phyloP scores from a whole-genome alignment of 768 basidiomycete genomes.

The Phallus indusiatus region DNA sequence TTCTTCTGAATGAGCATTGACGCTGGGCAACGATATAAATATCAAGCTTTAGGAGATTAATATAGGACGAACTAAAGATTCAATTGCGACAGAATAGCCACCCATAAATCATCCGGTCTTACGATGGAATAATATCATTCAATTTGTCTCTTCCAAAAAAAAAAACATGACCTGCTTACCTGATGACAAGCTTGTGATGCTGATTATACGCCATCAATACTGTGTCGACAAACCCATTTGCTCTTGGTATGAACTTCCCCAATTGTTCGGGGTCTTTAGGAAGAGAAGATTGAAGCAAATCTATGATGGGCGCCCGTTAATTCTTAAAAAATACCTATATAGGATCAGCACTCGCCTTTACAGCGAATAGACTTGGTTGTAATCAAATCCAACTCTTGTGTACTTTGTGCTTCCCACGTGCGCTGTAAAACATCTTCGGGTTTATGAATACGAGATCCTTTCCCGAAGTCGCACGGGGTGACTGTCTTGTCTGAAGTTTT shows the following conservation, averaged over 20 bases:
- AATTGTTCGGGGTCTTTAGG: background rate
- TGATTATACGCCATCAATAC: slow-evolving; percentile 26
- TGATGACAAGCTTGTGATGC: slow-evolving; percentile 30
- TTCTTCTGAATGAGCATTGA: slow-evolving; percentile 23
- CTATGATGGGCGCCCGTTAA: background rate
- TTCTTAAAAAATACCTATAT: too few species aligned
- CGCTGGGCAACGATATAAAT: background rate
- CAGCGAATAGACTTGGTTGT: too few species aligned
- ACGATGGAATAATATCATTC: background rate
- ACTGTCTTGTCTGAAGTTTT: too few species aligned
- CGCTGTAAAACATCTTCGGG: too few species aligned
- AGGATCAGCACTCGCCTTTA: too few species aligned
- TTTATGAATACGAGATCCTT: too few species aligned
- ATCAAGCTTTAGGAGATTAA: background rate
- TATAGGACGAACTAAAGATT: slow-evolving; percentile 19
- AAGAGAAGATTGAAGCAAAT: slow-evolving; percentile 24
- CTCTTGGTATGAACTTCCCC: background rate
- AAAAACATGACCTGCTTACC: slow-evolving; percentile 9
- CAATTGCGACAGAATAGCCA: slow-evolving; percentile 30
- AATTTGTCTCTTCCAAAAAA: background rate
- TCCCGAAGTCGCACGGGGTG: too few species aligned
- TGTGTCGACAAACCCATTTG: slow-evolving; percentile 27
- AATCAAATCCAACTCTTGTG: too few species aligned
- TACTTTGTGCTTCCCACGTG: too few species aligned
- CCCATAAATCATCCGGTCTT: slow-evolving; percentile 40